Percentiles rank a stretch among this genome's conserved stretches.
Evolutionary conservation across 108 stramenopile genomes (phyloP).

Genomic region (Licmophora abbreviata): DNA sequence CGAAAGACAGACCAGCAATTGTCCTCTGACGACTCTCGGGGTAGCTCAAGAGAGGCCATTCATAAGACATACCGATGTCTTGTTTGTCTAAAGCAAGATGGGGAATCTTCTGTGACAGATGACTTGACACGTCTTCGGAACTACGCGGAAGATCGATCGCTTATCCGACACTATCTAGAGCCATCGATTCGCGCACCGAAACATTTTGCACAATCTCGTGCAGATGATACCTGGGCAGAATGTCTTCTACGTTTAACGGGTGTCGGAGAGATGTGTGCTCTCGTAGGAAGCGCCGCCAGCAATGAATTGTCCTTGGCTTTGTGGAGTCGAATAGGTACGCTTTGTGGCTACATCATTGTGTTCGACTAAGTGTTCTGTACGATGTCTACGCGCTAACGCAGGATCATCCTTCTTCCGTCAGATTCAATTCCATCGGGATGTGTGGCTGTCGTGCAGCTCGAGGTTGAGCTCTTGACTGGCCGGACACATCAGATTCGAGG

Average conservation of each 20-base stretch:
- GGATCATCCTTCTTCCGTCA: too few relatives aligned
- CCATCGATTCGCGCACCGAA: constrained; percentile 65
- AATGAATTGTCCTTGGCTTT: constrained; percentile 10
- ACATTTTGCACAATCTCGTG: constrained; percentile 24
- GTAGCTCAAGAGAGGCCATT: constrained; percentile 12
- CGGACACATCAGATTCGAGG: constrained; percentile 88
- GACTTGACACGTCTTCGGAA: constrained; percentile 19
- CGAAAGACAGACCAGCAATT: constrained; percentile 20
- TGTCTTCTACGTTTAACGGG: constrained; percentile 53
- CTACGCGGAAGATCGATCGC: constrained; percentile 14
- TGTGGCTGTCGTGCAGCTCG: constrained; percentile 55
- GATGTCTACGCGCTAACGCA: too few relatives aligned
- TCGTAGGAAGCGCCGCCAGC: constrained; percentile 23
- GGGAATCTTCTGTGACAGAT: constrained; percentile 9
- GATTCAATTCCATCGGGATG: constrained; percentile 35
- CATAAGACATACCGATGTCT: constrained; percentile 74
- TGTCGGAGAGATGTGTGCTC: constrained; percentile 32
- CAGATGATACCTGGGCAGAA: constrained; percentile 50
- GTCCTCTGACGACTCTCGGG: neutral
- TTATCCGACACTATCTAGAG: constrained; percentile 66
- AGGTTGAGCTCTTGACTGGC: constrained; percentile 71
- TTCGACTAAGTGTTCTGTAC: too few relatives aligned
- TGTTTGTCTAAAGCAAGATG: constrained; percentile 37
- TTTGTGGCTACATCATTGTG: too few relatives aligned
- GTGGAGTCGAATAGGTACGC: too few relatives aligned